Evolutionary conservation across 306 rosid genomes (phyloP).

Genomic region (Trifolium fragiferum): DNA sequence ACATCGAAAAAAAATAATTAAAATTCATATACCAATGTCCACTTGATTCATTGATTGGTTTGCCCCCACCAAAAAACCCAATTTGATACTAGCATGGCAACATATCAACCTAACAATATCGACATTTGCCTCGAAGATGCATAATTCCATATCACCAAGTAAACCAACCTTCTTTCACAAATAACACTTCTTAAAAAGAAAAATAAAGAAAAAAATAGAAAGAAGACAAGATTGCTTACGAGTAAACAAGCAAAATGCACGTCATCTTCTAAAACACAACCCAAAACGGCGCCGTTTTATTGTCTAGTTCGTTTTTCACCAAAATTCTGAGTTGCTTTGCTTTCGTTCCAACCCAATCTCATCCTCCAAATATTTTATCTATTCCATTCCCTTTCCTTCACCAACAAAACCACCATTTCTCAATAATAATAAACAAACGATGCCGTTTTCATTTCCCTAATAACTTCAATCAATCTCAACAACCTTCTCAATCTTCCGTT

Average conservation of each 20-base stretch:
- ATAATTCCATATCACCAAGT: too few relatives aligned
- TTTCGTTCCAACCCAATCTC: constrained; percentile 50
- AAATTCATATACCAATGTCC: too few relatives aligned
- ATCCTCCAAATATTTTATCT: constrained; percentile 36
- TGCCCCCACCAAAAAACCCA: too few relatives aligned
- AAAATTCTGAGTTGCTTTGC: constrained; percentile 43
- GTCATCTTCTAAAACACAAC: constrained; percentile 38
- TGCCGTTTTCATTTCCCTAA: constrained; percentile 39
- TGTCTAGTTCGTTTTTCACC: constrained; percentile 11
- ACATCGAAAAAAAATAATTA: too few relatives aligned
- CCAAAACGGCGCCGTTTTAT: constrained; percentile 52
- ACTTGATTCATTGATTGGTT: too few relatives aligned
- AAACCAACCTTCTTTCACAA: too few relatives aligned
- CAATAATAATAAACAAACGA: constrained; percentile 39
- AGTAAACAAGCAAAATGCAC: constrained; percentile 34
- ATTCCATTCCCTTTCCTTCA: neutral
- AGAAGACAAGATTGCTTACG: constrained; percentile 52
- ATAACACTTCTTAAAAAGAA: too few relatives aligned
- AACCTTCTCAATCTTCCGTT: neutral
- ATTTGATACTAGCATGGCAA: too few relatives aligned
- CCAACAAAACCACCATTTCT: constrained; percentile 32
- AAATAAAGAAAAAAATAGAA: neutral
- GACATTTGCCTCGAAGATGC: too few relatives aligned
- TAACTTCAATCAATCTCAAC: neutral
- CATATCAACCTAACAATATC: too few relatives aligned